These are phyloP conservation scores for Amylocarpus encephaloides DNA, from an alignment of 2,329 filamentous ascomycete genomes.

Conservation along the genomic window DNA sequence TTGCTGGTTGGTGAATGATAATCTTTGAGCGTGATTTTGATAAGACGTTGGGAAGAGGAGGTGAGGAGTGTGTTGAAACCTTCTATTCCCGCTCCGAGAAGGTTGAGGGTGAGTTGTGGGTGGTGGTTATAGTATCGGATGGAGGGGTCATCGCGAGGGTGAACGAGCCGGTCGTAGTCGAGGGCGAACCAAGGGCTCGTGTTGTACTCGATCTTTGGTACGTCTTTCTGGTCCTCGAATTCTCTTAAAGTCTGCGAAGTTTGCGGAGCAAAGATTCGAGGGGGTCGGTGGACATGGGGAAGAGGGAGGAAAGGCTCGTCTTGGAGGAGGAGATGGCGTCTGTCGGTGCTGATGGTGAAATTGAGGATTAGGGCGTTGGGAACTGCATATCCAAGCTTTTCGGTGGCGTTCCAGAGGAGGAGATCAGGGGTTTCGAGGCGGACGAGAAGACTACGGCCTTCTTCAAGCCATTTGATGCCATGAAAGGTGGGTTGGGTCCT, in stretches of 20 bases:
- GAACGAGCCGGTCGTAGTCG: slow-evolving; percentile 8
- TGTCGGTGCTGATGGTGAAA: slow-evolving; percentile 19
- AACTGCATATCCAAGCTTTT: slow-evolving; percentile 9
- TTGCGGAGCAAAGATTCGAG: slow-evolving; percentile 15
- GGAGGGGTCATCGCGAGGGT: slow-evolving; percentile 8
- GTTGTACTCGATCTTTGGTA: background rate
- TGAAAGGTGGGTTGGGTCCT: slow-evolving; percentile 38
- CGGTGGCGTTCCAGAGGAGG: slow-evolving; percentile 9
- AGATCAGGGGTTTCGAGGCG: slow-evolving; percentile 17
- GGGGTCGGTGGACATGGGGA: slow-evolving; percentile 11
- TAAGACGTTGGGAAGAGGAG: background rate
- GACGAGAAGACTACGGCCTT: slow-evolving; percentile 16
- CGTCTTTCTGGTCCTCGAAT: background rate
- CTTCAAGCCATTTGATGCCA: slow-evolving; percentile 17
- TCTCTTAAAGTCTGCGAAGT: background rate
- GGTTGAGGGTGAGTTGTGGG: slow-evolving; percentile 5
- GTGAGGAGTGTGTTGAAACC: slow-evolving; percentile 4
- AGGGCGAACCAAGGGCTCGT: background rate
- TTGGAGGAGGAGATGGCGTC: slow-evolving; percentile 18
- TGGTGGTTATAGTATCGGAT: slow-evolving; percentile 4
- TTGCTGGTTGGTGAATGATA: background rate
- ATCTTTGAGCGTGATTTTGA: slow-evolving; percentile 2
- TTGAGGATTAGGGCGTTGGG: slow-evolving; percentile 18
- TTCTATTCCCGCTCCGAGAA: slow-evolving; percentile 8
- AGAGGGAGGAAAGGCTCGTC: slow-evolving; percentile 18